Conservation (phyloP, 495 filamentous ascomycete genomes). For the Lentithecium fluviatile region DNA sequence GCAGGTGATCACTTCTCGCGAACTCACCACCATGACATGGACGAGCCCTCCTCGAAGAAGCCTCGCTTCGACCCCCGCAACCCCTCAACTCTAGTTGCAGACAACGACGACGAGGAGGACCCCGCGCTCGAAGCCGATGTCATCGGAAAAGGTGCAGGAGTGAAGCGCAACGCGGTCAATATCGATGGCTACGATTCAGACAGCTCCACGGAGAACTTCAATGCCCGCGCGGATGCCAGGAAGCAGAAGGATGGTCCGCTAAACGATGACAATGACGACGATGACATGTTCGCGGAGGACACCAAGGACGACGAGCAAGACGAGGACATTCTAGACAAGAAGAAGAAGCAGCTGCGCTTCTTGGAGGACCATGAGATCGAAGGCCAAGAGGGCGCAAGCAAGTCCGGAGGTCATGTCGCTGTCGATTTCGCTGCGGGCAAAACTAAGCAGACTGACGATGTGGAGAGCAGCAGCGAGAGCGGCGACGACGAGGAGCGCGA, state of each 20-base stretch:
- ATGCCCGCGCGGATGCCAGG: slow-evolving; percentile 62
- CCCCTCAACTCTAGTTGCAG: slow-evolving; percentile 81
- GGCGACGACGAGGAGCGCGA: slow-evolving; percentile 71
- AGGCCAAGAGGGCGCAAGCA: slow-evolving; percentile 75
- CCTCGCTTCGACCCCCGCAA: slow-evolving; percentile 94
- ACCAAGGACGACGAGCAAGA: slow-evolving; percentile 59
- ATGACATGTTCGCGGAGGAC: slow-evolving; percentile 91
- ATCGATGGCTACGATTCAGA: slow-evolving; percentile 96
- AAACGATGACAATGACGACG: slow-evolving; percentile 65
- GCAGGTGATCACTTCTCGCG: slow-evolving; percentile 76
- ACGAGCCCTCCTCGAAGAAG: slow-evolving; percentile 65
- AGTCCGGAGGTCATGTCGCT: slow-evolving; percentile 66
- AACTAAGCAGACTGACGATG: slow-evolving; percentile 25
- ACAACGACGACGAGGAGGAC: slow-evolving; percentile 71
- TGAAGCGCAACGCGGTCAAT: slow-evolving; percentile 88
- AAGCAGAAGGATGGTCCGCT: slow-evolving; percentile 50
- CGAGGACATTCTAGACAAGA: slow-evolving; percentile 28
- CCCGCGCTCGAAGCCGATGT: slow-evolving; percentile 84
- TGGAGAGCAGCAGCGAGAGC: slow-evolving; percentile 57
- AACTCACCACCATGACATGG: slow-evolving; percentile 56
- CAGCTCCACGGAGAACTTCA: slow-evolving; percentile 87
- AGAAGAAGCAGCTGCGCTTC: slow-evolving; percentile 33
- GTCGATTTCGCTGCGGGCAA: slow-evolving; percentile 51
- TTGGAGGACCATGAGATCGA: slow-evolving; percentile 58
- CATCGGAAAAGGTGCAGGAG: slow-evolving; percentile 75